A percentile compares a stretch with the other conserved stretches of the same genome.
Conservation (phyloP, 2,329 filamentous ascomycete genomes). For the Pleurostoma richardsiae region DNA sequence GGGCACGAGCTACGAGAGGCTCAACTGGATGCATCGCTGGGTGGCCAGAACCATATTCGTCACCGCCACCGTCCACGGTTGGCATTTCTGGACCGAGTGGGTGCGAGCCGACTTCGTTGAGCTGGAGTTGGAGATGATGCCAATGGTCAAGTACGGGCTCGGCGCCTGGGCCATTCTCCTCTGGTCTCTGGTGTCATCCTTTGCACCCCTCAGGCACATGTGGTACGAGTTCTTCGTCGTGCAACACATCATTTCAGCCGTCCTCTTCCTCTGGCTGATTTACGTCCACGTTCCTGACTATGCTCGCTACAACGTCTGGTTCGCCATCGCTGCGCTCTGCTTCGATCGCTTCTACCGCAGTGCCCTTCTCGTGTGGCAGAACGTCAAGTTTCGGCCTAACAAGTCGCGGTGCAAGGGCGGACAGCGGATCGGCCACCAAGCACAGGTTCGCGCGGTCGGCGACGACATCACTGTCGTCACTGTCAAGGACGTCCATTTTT, state of each 20-base stretch:
- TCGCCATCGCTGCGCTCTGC: conserved; percentile 56
- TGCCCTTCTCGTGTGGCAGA: conserved; percentile 44
- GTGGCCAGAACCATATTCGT: conserved; percentile 64
- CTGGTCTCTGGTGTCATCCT: conserved; percentile 60
- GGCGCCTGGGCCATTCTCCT: conserved; percentile 61
- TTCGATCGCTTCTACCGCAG: conserved; percentile 56
- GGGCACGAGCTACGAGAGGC: conserved; percentile 61
- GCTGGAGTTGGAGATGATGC: conserved; percentile 54
- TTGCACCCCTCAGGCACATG: conserved; percentile 60
- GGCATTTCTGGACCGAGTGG: conserved; percentile 64
- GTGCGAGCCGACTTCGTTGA: conserved; percentile 52
- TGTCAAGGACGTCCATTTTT: conserved; percentile 54
- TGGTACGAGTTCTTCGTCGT: conserved; percentile 66
- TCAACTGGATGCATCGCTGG: conserved; percentile 74
- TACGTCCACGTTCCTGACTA: conserved; percentile 58
- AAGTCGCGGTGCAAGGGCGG: conserved; percentile 39
- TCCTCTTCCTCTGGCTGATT: conserved; percentile 57
- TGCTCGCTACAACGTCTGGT: conserved; percentile 60
- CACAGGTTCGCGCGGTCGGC: conserved; percentile 42
- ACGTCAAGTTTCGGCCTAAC: conserved; percentile 37
- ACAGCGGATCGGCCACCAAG: conserved; percentile 46
- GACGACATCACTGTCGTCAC: conserved; percentile 51
- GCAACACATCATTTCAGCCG: conserved; percentile 60
- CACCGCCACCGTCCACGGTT: conserved; percentile 64
- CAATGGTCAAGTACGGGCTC: conserved; percentile 61